Evolutionary conservation across 306 rosid genomes (phyloP), one percentile per base, ranked within the genome.

Genomic region (Vigna trinervia): DNA sequence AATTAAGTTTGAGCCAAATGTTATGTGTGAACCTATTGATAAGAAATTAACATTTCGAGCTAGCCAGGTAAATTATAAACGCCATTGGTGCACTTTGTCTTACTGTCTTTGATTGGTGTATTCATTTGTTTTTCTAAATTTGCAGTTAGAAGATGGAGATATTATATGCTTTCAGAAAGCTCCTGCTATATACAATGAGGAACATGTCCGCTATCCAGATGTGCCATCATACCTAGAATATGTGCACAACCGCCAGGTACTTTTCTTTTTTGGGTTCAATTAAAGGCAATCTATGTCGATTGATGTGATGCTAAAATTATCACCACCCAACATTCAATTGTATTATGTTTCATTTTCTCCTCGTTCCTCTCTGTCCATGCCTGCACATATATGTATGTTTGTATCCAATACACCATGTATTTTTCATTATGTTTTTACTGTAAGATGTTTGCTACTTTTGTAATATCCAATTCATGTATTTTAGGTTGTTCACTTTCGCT

Each of bases 11-110:
- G 98, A 96, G 79, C 99, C 99, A 43, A 83, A 83, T 87, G 94
- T 96, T 69, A 92, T 96, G 99, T 96, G 99, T 62, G 99, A 96
- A 80, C 94, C 90, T 66, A 88, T 96, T 36, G 99, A 96, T 82
- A 93, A 91, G 94, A 91, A 87, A 82, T 26, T 81, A 80, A 88
- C 94, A 47, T 96, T 96, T 84, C 88, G 93, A 78, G 87, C 86
- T 73, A 88, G 97, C 82, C 99, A 96, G 99, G 99, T 96, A 83
- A 63, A 50, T 79, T 64, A 12, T 32, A 47, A 51, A 39, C 22
- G 45, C 14, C 39, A 12, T 59, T 47, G 65, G 34, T 54, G 36
- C 68, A 60, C 68, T 22, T 36, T 57, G 60, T 17, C 12, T 69
- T 77, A 4, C 56, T 76, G 39, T 66, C 64, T n/a, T 38, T n/a